Conservation (phyloP, 345 rosid species). For the Dovyalis caffra region DNA sequence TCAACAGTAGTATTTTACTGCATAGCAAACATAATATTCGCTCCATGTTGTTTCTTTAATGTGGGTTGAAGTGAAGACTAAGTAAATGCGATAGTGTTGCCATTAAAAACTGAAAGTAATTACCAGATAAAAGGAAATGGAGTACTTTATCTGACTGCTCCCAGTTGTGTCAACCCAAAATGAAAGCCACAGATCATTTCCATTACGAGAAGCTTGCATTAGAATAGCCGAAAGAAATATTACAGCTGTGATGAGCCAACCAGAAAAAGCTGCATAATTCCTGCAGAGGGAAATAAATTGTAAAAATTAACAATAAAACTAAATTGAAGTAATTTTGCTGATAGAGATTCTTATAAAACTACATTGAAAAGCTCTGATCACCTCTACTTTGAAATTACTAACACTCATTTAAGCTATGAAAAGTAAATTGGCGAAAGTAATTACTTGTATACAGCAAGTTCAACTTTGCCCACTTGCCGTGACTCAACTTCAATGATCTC, state of each 20-base stretch:
- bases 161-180: conserved; percentile 85
- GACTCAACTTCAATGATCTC: conserved; percentile 60
- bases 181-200: conserved; percentile 90
- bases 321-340: background rate
- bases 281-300: conserved; percentile 39
- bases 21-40: no score
- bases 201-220: conserved; percentile 97
- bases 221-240: conserved; percentile 69
- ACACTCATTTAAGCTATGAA: background rate
- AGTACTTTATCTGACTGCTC: conserved; percentile 39
- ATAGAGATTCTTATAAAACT: background rate
- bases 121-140: conserved; percentile 85
- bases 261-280: conserved; percentile 73
- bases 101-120: conserved; percentile 8
- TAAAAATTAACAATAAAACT: background rate
- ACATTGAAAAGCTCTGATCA: background rate
- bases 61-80: no score
- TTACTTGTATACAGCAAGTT: conserved; percentile 75
- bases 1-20: background rate
- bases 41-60: no score
- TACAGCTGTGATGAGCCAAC: conserved; percentile 62
- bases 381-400: background rate
- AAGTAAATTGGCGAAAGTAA: conserved; percentile 3
- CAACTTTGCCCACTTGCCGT: conserved; percentile 85
- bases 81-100: no score